These are phyloP conservation scores for Acanthamoeba culbertsoni DNA, from an alignment of 208 protist species.

Conservation along the genomic window DNA sequence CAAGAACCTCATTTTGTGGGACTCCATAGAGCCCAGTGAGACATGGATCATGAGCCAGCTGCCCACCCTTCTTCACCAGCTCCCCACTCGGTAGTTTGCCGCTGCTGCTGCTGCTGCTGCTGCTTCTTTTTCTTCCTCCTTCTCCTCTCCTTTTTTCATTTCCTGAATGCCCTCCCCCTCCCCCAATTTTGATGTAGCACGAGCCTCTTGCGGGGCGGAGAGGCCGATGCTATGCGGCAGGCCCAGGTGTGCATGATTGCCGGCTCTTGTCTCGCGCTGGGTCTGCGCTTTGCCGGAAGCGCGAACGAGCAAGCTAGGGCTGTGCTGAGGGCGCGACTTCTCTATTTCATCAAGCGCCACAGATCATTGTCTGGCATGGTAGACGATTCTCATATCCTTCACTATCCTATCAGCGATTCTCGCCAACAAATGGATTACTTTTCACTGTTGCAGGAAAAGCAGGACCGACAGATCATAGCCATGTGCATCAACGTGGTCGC, in stretches of 20 bases:
- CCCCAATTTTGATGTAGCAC: neutral
- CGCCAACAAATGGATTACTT: neutral
- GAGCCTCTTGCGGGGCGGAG: neutral
- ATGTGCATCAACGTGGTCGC: slow-evolving; percentile 69
- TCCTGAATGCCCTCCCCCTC: too few species aligned
- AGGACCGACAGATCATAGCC: slow-evolving; percentile 65
- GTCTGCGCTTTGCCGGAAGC: slow-evolving; percentile 80
- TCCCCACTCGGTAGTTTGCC: neutral
- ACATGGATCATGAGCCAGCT: slow-evolving; percentile 73
- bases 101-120: neutral
- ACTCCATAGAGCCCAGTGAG: slow-evolving; percentile 63
- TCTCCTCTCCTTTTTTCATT: too few species aligned
- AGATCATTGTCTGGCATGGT: neutral
- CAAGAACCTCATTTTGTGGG: slow-evolving; percentile 75
- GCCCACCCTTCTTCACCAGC: slow-evolving; percentile 52
- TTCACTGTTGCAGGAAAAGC: neutral
- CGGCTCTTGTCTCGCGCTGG: slow-evolving; percentile 74
- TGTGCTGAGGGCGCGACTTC: slow-evolving; percentile 65
- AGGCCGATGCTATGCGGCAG: slow-evolving; percentile 44
- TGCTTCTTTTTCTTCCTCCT: too few species aligned
- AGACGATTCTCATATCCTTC: neutral
- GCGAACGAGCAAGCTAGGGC: neutral
- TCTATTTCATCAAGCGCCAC: slow-evolving; percentile 10
- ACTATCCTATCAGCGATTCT: neutral
- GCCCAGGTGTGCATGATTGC: slow-evolving; percentile 72